Base-by-base conservation (phyloP, 208 protist genomes). In the Herpetomonas samuelpessoai region DNA sequence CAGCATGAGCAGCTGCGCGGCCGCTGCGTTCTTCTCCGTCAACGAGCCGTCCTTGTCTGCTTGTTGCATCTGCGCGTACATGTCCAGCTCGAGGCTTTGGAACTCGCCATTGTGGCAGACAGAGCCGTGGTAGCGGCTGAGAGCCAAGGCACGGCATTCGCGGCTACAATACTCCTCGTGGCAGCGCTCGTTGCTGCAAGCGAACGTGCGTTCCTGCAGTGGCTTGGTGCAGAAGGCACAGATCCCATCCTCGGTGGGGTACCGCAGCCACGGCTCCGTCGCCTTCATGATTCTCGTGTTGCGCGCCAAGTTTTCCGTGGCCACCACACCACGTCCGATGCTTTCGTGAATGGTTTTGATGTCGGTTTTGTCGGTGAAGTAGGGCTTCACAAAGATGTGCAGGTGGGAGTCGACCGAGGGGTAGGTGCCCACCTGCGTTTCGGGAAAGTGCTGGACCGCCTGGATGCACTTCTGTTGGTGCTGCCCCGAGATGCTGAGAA, bases 81-180 rank as follows among this genome's bases (percentile, higher is more conserved):
- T 47, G 47, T 95, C 88, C 2, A 95, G 71, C 51, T 95, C 88
- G 41, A 95, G 58, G 41, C 69, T 73, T 57, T 91, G 88, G 51
- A 85, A 87, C n/a, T 64, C 74, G 31, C 78, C 66, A 48, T 89
- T 82, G 45, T 35, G 10, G 57, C 88, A 95, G n/a, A 91, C 85
- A 2, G 68, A 49, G 18, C 57, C 65, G 73, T 95, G 88, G 61
- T 95, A 95, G 25, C 66, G 62, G 9, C 68, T 41, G 55, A 83
- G 56, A 0, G 88, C 88, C 47, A 70, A 53, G 9, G 73, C 57
- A 18, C 88, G 74, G 59, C 88, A 95, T 45, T 92, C 85, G 29
- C 88, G 77, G 55, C 81, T 90, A 68, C 88, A 95, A 75, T 95
- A 95, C 73, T 95, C 85, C 62, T 95, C 88, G 67, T 92, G 85